Evolutionary conservation across 2,329 filamentous ascomycete species (phyloP).

Genomic region (Aotearoamyces nothofagi): DNA sequence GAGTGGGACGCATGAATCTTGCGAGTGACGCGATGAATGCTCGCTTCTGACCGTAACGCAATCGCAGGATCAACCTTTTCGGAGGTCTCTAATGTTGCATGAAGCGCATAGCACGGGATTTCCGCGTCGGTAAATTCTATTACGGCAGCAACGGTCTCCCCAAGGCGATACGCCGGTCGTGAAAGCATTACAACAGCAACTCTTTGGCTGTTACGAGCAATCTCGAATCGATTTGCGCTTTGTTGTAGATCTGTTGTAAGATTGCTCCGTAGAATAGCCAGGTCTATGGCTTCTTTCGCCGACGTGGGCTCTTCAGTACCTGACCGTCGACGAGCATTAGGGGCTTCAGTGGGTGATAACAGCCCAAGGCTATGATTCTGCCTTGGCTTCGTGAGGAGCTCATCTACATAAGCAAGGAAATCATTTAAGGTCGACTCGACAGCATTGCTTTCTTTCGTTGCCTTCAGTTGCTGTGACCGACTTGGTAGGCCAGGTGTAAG

Average conservation of each 20-base stretch:
- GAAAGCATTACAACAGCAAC: constrained; percentile 84
- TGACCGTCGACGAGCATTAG: constrained; percentile 39
- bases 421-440: constrained; percentile 33
- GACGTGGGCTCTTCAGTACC: constrained; percentile 39
- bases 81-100: constrained; percentile 70
- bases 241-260: constrained; percentile 51
- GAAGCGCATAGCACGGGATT: constrained; percentile 73
- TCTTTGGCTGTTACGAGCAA: constrained; percentile 79
- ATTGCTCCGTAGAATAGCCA: constrained; percentile 77
- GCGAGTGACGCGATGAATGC: constrained; percentile 73
- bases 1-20: constrained; percentile 65
- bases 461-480: constrained; percentile 5
- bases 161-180: constrained; percentile 75
- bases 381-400: constrained; percentile 46
- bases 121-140: constrained; percentile 71
- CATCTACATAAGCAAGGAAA: constrained; percentile 65
- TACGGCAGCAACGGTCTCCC: constrained; percentile 70
- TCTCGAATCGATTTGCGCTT: constrained; percentile 88
- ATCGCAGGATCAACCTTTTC: constrained; percentile 71
- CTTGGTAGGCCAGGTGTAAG: constrained; percentile 4
- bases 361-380: constrained; percentile 42
- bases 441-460: constrained; percentile 6
- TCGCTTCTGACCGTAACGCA: constrained; percentile 71
- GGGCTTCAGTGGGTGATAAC: constrained; percentile 52
- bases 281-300: constrained; percentile 75